phyloP scores from a whole-genome alignment of 2,329 filamentous ascomycete species.

The Alternaria metachromatica region DNA sequence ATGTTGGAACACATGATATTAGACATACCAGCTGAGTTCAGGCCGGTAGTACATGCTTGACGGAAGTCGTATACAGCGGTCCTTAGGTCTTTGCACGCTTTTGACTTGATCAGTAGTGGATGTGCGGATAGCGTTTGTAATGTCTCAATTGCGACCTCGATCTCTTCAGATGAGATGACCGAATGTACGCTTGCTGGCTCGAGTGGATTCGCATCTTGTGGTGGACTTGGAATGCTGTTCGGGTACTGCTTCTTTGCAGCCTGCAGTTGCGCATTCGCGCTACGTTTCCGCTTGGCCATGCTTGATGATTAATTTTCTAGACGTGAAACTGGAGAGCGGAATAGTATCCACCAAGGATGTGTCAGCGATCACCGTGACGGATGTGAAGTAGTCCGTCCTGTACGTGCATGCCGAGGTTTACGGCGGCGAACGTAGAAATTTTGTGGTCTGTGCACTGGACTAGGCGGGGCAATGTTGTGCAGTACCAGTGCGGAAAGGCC shows the following conservation, averaged over 20 bases:
- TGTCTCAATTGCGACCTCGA: slow-evolving; percentile 72
- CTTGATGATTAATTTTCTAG: background rate
- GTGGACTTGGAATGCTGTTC: slow-evolving; percentile 33
- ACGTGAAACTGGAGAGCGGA: background rate
- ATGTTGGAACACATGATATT: background rate
- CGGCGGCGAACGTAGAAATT: slow-evolving; percentile 12
- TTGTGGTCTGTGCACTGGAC: slow-evolving; percentile 9
- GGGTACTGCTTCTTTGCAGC: slow-evolving; percentile 32
- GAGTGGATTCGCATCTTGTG: slow-evolving; percentile 27
- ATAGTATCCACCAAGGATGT: background rate
- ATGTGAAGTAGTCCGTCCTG: background rate
- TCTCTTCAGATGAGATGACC: slow-evolving; percentile 67
- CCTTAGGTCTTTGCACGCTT: slow-evolving; percentile 70
- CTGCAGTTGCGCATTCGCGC: slow-evolving; percentile 26
- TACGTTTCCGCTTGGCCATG: slow-evolving; percentile 42
- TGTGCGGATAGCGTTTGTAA: slow-evolving; percentile 65
- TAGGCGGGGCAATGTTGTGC: background rate
- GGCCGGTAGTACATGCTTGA: slow-evolving; percentile 70
- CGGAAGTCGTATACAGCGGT: slow-evolving; percentile 73
- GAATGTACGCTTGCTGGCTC: slow-evolving; percentile 61
- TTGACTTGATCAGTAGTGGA: slow-evolving; percentile 70
- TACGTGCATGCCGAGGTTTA: background rate
- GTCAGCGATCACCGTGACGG: background rate
- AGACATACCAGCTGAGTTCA: slow-evolving; percentile 61
- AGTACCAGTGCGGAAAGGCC: background rate